Evolutionary conservation across 2,329 filamentous ascomycete species (phyloP).

Genomic region (Cladosporium sp.): DNA sequence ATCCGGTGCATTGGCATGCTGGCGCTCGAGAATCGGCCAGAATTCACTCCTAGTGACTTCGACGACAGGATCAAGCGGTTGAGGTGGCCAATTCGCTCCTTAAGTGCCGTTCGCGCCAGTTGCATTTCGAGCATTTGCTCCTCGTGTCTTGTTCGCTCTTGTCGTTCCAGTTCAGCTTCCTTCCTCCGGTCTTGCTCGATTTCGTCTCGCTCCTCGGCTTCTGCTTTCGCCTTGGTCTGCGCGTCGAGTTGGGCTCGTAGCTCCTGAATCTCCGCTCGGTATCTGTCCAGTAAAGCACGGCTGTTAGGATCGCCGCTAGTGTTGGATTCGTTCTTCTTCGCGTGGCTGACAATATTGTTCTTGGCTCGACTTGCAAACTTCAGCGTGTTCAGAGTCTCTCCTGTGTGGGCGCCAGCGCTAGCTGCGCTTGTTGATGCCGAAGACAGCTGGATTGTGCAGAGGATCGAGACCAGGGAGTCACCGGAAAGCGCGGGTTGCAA

Average conservation of each 20-base stretch:
- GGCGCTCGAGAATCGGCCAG: slow-evolving; percentile 55
- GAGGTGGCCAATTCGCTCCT: slow-evolving; percentile 94
- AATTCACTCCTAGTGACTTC: slow-evolving; percentile 92
- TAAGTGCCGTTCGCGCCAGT: slow-evolving; percentile 86
- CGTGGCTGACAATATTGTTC: slow-evolving; percentile 96
- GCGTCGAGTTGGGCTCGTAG: slow-evolving; percentile 74
- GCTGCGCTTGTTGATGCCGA: slow-evolving; percentile 64
- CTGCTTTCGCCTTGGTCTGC: slow-evolving; percentile 65
- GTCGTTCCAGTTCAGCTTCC: slow-evolving; percentile 68
- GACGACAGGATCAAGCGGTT: slow-evolving; percentile 94
- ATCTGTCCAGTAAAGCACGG: slow-evolving; percentile 82
- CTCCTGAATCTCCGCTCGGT: slow-evolving; percentile 86
- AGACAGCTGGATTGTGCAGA: slow-evolving; percentile 94
- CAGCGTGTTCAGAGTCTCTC: slow-evolving; percentile 89
- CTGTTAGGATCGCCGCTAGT: slow-evolving; percentile 78
- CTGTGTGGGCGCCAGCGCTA: slow-evolving; percentile 67
- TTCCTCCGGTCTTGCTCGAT: slow-evolving; percentile 66
- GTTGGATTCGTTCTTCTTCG: slow-evolving; percentile 86
- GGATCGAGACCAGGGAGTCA: slow-evolving; percentile 90
- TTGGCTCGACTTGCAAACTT: slow-evolving; percentile 96
- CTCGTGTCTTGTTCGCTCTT: slow-evolving; percentile 69
- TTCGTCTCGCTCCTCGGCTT: slow-evolving; percentile 61
- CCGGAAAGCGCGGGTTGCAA: slow-evolving; percentile 90
- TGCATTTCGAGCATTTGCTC: slow-evolving; percentile 99
- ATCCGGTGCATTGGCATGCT: slow-evolving; percentile 36